Percentiles rank a stretch among this genome's conserved stretches.
Conservation (phyloP, 2,329 filamentous ascomycete genomes). For the Fusarium incarnatum region DNA sequence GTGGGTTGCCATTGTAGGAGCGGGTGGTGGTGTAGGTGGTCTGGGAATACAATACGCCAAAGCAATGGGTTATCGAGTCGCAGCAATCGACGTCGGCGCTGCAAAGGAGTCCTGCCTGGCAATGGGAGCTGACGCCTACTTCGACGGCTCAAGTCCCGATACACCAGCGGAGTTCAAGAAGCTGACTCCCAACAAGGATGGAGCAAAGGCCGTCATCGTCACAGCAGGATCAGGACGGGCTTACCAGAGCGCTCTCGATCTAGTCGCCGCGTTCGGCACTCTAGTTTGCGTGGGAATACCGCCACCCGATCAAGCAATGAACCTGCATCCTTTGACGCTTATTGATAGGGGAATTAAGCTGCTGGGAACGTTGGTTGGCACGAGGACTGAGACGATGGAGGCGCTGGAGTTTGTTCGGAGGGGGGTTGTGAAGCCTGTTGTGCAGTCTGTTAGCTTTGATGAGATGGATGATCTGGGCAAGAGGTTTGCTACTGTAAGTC, state of each 20-base stretch:
- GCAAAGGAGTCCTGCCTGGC: conserved; percentile 47
- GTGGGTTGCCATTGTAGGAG: conserved; percentile 54
- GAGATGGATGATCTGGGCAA: not conserved
- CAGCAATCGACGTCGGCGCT: conserved; percentile 53
- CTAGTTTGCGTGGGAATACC: conserved; percentile 56
- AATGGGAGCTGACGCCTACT: conserved; percentile 53
- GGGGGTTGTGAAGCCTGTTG: conserved; percentile 26
- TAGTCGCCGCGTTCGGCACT: conserved; percentile 50
- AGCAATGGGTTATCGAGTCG: conserved; percentile 57
- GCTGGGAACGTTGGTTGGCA: conserved; percentile 53
- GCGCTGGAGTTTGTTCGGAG: conserved; percentile 55
- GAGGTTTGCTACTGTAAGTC: not conserved
- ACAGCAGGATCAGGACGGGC: conserved; percentile 47
- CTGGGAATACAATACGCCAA: conserved; percentile 55
- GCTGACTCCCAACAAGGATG: not conserved
- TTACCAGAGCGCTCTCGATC: conserved; percentile 50
- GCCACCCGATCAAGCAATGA: conserved; percentile 41
- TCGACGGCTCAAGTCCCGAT: conserved; percentile 46
- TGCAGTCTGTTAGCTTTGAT: not conserved
- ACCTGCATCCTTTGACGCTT: conserved; percentile 51
- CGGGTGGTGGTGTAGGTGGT: conserved; percentile 55
- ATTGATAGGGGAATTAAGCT: conserved; percentile 53
- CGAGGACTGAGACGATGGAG: conserved; percentile 53
- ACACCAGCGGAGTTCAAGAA: conserved; percentile 9
- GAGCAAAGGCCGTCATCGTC: conserved; percentile 48